A percentile compares a stretch with the other conserved stretches of the same genome.
Evolutionary conservation across 495 filamentous ascomycete species (phyloP).

Genomic region (Hapsidospora chrysogenum): DNA sequence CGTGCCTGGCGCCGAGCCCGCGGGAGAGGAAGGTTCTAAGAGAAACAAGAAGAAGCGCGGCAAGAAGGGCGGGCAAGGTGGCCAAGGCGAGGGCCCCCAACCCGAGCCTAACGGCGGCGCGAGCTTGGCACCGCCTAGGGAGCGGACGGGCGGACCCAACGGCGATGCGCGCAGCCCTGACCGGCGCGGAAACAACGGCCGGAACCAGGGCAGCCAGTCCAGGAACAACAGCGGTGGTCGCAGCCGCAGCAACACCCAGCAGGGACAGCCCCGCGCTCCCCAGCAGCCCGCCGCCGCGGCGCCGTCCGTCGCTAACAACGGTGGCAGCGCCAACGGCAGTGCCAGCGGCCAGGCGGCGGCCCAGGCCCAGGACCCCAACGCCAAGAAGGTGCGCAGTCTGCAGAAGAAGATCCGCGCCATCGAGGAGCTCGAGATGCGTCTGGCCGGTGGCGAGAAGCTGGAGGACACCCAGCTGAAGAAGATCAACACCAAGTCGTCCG

Average conservation of each 20-base stretch:
- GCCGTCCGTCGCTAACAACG: constrained; percentile 5
- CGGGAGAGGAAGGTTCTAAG: constrained; percentile 67
- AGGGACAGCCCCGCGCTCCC: constrained; percentile 11
- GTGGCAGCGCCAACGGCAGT: constrained; percentile 9
- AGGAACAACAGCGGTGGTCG: constrained; percentile 27
- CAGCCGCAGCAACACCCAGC: constrained; percentile 11
- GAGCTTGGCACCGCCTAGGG: constrained; percentile 23
- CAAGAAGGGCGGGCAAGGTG: constrained; percentile 70
- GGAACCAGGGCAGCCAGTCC: constrained; percentile 38
- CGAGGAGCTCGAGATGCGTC: constrained; percentile 91
- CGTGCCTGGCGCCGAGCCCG: constrained; percentile 46
- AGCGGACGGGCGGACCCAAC: constrained; percentile 21
- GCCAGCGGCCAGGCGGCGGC: constrained; percentile 15
- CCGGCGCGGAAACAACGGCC: constrained; percentile 26
- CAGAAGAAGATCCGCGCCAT: constrained; percentile 96
- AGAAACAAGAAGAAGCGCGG: constrained; percentile 99
- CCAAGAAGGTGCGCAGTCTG: constrained; percentile 78
- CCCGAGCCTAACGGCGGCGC: constrained; percentile 10
- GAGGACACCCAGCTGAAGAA: constrained; percentile 99
- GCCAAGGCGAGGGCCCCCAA: constrained; percentile 19
- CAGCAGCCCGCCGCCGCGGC: constrained; percentile 15
- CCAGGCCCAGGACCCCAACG: constrained; percentile 35
- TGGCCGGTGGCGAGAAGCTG: constrained; percentile 84
- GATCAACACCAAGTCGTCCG: constrained; percentile 71
- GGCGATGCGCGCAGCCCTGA: constrained; percentile 56